A percentile compares a stretch with the other conserved stretches of the same genome.
Conservation (phyloP, 2,329 filamentous ascomycete species). For the Cercospora sp. region DNA sequence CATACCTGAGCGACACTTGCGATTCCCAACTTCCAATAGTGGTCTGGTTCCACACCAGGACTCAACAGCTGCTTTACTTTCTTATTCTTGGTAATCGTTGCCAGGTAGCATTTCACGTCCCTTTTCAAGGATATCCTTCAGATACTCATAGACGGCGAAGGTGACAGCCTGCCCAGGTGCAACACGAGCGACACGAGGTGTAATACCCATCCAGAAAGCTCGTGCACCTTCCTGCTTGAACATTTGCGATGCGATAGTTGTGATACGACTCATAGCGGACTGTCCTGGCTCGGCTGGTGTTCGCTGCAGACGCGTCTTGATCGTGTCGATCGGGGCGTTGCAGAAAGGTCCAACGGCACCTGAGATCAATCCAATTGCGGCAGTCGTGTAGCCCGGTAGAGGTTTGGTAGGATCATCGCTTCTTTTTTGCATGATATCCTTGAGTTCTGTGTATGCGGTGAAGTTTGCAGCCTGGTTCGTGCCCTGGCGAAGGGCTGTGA, state of each 20-base stretch:
- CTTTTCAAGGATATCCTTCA: constrained; percentile 53
- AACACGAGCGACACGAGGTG: constrained; percentile 93
- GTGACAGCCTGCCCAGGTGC: constrained; percentile 88
- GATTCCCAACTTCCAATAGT: not conserved
- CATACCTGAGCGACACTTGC: not conserved
- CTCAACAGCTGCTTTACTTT: not conserved
- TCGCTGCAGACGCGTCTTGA: constrained; percentile 95
- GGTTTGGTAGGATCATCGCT: constrained; percentile 69
- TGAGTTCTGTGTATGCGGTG: constrained; percentile 94
- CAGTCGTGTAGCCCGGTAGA: constrained; percentile 87
- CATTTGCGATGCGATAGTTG: constrained; percentile 65
- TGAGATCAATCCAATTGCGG: constrained; percentile 82
- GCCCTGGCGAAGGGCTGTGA: constrained; percentile 91
- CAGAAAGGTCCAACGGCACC: constrained; percentile 95
- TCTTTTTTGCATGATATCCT: constrained; percentile 69
- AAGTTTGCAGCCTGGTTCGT: constrained; percentile 99
- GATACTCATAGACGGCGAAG: constrained; percentile 60
- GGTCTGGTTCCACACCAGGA: constrained; percentile 1
- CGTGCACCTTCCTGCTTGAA: constrained; percentile 84
- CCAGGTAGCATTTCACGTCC: constrained; percentile 49
- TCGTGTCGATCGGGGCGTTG: constrained; percentile 97
- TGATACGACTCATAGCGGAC: constrained; percentile 76
- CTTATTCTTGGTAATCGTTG: constrained; percentile 53
- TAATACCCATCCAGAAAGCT: constrained; percentile 99
- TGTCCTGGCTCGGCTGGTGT: constrained; percentile 76